Evolutionary conservation across 2,329 filamentous ascomycete genomes (phyloP), one percentile per base, ranked within the genome.

Genomic region (Westerdykella sp.): DNA sequence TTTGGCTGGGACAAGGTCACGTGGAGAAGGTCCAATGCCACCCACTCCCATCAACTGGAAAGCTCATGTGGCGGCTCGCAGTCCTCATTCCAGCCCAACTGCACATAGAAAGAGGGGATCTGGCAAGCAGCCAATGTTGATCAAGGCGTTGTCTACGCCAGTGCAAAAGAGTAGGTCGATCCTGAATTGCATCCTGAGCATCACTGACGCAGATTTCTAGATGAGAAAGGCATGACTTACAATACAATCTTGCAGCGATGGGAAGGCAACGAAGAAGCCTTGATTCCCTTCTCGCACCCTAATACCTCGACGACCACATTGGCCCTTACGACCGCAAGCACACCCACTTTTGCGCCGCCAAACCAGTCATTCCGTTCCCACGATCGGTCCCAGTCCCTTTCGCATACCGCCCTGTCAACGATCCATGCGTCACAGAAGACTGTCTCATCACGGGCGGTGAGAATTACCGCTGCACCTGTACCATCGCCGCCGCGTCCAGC

Each of bases 181-280:
- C 38, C 6, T 23, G 12, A 30, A 40, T 37, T 21, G 39, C 39
- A 38, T 50, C 22, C 38, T 35, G 14, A 25, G 32, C 9, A 31
- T 28, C 42, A 38, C 48, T 56, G 52, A 55, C 44, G 21, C 2
- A 14, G 38, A 16, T 47, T 45, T 42, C 34, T 55, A 91, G 87
- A 83, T 59, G 79, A 95, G 47, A 93, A 95, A 67, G 93, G 91
- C 51, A 98, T 98, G 93, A 84, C 81, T 42, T 98, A 95, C 65
- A 97, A 98, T 60, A 87, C 93, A 6, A 74, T 78, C 22, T 85
- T 87, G 7, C 93, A 83, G 60, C 79, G 82, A 39, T 98, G 93
- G 93, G 93, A 98, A 73, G 93, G 93, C 41, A 98, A 98, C 57
- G 93, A 98, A 64, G 91, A 88, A 56, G 84, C 78, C 28, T 73